A percentile compares a stretch with the other conserved stretches of the same genome.
Evolutionary conservation across 306 rosid species (phyloP).

Genomic region (Dalbergia cochinchinensis): DNA sequence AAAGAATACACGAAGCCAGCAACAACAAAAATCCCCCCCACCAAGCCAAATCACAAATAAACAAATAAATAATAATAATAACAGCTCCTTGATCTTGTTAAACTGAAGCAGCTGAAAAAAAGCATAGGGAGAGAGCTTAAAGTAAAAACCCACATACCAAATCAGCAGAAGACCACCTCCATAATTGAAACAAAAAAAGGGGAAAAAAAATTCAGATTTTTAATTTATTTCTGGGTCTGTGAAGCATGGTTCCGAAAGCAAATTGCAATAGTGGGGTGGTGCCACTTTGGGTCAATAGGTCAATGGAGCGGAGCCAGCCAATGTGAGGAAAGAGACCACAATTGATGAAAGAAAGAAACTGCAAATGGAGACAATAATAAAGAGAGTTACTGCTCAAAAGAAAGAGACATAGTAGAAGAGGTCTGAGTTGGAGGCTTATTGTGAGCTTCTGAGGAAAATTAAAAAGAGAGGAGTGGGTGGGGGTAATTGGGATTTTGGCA

Average conservation of each 20-base stretch:
- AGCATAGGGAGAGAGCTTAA: background rate
- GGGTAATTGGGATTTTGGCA: background rate
- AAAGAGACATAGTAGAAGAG: background rate
- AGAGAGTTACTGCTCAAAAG: background rate
- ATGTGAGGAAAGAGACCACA: background rate
- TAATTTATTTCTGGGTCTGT: background rate
- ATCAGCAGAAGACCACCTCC: slow-evolving; percentile 45
- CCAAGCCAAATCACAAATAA: slow-evolving; percentile 31
- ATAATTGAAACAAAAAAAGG: background rate
- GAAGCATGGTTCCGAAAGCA: slow-evolving; percentile 19
- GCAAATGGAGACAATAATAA: background rate
- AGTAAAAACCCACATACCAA: slow-evolving; percentile 49
- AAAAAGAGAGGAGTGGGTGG: slow-evolving; percentile 38
- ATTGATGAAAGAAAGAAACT: slow-evolving; percentile 34
- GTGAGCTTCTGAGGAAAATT: slow-evolving; percentile 8
- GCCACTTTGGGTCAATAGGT: slow-evolving; percentile 20
- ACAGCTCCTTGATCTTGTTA: background rate
- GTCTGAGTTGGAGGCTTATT: slow-evolving; percentile 47
- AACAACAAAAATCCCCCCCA: background rate
- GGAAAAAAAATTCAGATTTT: slow-evolving; percentile 18
- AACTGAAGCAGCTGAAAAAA: background rate
- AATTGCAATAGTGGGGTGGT: background rate
- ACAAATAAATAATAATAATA: background rate
- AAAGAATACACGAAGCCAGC: slow-evolving; percentile 14
- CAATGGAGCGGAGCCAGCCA: slow-evolving; percentile 4